These are phyloP conservation scores for Chamaenerion angustifolium DNA, from an alignment of 345 rosid genomes.

Conservation along the genomic window DNA sequence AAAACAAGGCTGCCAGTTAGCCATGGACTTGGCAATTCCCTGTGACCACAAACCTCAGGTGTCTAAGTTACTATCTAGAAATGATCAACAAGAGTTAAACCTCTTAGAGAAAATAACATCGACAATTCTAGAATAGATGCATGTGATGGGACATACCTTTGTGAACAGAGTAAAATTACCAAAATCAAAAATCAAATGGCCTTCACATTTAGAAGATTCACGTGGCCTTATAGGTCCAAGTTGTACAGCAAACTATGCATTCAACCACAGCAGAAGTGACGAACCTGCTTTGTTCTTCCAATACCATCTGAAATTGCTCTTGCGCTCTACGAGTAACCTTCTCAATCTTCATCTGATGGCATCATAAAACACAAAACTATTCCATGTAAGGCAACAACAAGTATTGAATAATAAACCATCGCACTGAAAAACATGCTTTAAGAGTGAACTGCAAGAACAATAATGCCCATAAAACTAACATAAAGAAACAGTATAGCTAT, in stretches of 20 bases:
- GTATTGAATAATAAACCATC: too few relatives aligned
- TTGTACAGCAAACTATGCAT: too few relatives aligned
- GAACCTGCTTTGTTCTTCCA: conserved; percentile 95
- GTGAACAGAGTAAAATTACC: conserved; percentile 90
- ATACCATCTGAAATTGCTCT: conserved; percentile 86
- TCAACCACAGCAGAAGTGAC: too few relatives aligned
- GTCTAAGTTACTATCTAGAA: too few relatives aligned
- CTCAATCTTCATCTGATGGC: conserved; percentile 62
- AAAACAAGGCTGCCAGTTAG: conserved; percentile 90
- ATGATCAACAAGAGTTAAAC: too few relatives aligned
- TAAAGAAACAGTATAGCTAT: too few relatives aligned
- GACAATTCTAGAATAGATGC: conserved; percentile 2
- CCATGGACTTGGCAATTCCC: conserved; percentile 87
- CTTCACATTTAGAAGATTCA: conserved; percentile 51
- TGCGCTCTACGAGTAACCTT: conserved; percentile 95
- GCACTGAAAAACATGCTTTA: too few relatives aligned
- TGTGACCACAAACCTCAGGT: too few relatives aligned
- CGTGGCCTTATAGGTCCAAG: conserved; percentile 24
- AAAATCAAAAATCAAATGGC: conserved; percentile 89
- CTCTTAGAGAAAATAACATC: too few relatives aligned
- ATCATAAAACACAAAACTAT: conserved; percentile 4
- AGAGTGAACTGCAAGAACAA: too few relatives aligned
- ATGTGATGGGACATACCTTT: conserved; percentile 30
- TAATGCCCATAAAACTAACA: too few relatives aligned
- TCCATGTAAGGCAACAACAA: too few relatives aligned